phyloP scores from a whole-genome alignment of 345 rosid genomes.

The Populus deltoides region DNA sequence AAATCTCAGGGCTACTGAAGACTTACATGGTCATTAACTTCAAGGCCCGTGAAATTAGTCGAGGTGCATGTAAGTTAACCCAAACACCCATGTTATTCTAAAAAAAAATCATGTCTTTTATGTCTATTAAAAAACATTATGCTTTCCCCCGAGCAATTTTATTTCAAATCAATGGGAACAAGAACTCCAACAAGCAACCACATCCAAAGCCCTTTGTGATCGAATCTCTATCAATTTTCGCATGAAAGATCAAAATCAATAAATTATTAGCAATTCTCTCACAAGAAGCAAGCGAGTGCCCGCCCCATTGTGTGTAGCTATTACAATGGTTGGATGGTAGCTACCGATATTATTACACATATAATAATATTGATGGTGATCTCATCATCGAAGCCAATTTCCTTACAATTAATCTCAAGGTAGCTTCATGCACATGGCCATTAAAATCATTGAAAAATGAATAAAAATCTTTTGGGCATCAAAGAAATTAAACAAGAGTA shows the following conservation, averaged over 20 bases:
- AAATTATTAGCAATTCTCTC: background rate
- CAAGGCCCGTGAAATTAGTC: too few species aligned
- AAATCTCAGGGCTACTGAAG: too few species aligned
- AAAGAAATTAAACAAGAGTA: background rate
- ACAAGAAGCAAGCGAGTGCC: background rate
- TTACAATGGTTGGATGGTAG: background rate
- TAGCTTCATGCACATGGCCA: too few species aligned
- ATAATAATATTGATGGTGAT: background rate
- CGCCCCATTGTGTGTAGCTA: background rate
- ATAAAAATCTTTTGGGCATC: background rate
- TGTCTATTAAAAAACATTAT: too few species aligned
- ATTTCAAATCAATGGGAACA: background rate
- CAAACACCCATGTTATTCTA: too few species aligned
- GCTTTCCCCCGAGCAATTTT: too few species aligned
- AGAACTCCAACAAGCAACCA: background rate
- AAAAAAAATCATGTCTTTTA: too few species aligned
- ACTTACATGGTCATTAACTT: too few species aligned
- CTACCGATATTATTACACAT: background rate
- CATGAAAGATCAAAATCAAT: background rate
- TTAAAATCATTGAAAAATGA: background rate
- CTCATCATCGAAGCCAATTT: background rate
- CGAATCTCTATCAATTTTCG: background rate
- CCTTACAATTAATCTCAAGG: too few species aligned
- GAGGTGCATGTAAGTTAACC: rapidly evolving
- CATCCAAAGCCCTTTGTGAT: background rate